These are phyloP conservation scores for Cystobasidium pallidum DNA, from an alignment of 1,284 basidiomycete species.

Conservation along the genomic window DNA sequence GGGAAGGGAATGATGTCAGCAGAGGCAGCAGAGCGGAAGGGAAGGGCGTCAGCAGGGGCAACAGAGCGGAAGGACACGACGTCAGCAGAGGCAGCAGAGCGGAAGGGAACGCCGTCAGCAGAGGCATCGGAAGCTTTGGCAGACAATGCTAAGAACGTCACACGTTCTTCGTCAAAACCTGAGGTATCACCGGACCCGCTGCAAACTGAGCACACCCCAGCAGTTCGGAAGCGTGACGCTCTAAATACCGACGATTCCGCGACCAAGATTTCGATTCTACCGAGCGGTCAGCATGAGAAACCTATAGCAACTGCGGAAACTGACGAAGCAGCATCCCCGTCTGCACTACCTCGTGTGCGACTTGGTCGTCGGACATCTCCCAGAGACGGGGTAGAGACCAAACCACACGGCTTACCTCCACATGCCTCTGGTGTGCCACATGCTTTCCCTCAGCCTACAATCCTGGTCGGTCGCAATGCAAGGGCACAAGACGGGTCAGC, in stretches of 20 bases:
- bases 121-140: constrained; percentile 27
- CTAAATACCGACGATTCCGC: not conserved
- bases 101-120: constrained; percentile 16
- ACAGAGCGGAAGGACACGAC: too few relatives aligned
- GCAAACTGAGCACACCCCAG: not conserved
- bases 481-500: not conserved
- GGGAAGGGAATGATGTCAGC: constrained; percentile 11
- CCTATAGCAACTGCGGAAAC: not conserved
- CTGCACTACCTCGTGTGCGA: constrained; percentile 20
- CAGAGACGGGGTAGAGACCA: not conserved
- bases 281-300: not conserved
- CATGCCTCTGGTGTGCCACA: constrained; percentile 13
- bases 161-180: too few relatives aligned
- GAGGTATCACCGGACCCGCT: too few relatives aligned
- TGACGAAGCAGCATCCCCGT: constrained; percentile 7
- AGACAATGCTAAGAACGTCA: not conserved
- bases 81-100: not conserved
- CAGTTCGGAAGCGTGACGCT: not conserved
- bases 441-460: constrained; percentile 43
- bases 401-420: not conserved
- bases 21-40: constrained; percentile 13
- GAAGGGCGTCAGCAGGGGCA: constrained; percentile 10
- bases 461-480: constrained; percentile 9
- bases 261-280: not conserved
- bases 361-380: constrained; percentile 16